phyloP scores from a whole-genome alignment of 805 yeast genomes.

The Aciculoconidium aculeatum region DNA sequence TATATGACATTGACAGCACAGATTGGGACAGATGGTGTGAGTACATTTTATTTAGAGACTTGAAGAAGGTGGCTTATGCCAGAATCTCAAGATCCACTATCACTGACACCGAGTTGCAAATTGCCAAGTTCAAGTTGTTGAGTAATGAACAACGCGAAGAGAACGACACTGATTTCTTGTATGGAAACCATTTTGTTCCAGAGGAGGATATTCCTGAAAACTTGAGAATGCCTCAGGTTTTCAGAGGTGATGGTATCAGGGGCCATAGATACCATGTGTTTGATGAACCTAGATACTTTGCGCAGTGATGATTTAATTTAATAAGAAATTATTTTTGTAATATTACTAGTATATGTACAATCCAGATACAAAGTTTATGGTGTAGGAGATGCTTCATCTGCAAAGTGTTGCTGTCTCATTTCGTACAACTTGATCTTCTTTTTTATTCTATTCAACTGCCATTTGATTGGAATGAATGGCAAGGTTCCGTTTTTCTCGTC shows the following conservation, averaged over 20 bases:
- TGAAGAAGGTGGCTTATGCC: constrained; percentile 89
- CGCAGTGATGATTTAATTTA: no score
- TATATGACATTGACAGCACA: constrained; percentile 88
- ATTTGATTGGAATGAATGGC: constrained; percentile 33
- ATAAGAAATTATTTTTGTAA: no score
- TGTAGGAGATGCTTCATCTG: constrained; percentile 1
- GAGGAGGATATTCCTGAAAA: constrained; percentile 55
- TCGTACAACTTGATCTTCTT: constrained; percentile 17
- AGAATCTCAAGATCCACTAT: constrained; percentile 88
- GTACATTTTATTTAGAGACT: constrained; percentile 81
- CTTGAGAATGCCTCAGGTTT: constrained; percentile 69
- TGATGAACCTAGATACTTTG: constrained; percentile 84
- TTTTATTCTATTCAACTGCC: constrained; percentile 33
- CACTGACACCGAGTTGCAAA: constrained; percentile 95
- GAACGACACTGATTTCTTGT: constrained; percentile 34
- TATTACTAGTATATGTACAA: no score
- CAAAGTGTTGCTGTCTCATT: constrained; percentile 7
- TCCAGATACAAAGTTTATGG: neutral
- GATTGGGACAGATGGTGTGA: constrained; percentile 99
- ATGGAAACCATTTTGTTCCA: constrained; percentile 50
- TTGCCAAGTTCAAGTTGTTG: constrained; percentile 78
- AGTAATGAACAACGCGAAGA: constrained; percentile 27
- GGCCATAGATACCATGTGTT: constrained; percentile 94
- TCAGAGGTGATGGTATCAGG: constrained; percentile 87
- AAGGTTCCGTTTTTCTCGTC: constrained; percentile 35